A percentile compares a stretch with the other conserved stretches of the same genome.
phyloP scores from a whole-genome alignment of 225 moss, liverwort and hornwort species.

The Marchantia polymorpha region DNA sequence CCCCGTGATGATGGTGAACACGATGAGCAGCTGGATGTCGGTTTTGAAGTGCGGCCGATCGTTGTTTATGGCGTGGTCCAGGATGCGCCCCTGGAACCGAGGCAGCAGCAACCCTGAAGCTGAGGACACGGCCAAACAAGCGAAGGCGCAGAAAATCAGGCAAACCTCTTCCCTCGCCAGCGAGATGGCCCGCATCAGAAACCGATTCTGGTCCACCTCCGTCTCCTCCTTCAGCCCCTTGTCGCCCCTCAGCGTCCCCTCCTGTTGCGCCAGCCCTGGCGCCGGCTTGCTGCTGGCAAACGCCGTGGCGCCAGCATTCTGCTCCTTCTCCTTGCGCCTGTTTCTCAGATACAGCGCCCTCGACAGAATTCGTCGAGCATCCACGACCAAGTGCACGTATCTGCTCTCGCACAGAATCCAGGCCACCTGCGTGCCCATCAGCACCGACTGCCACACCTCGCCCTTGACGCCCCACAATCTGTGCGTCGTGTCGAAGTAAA shows the following conservation, averaged over 20 bases:
- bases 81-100: conserved; percentile 76
- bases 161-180: conserved; percentile 68
- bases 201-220: conserved; percentile 79
- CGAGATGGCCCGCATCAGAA: conserved; percentile 76
- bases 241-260: conserved; percentile 87
- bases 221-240: conserved; percentile 78
- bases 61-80: conserved; percentile 87
- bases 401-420: conserved; percentile 93
- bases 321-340: conserved; percentile 20
- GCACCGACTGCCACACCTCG: conserved; percentile 83
- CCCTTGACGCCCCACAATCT: conserved; percentile 61
- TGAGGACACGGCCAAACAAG: conserved; percentile 43
- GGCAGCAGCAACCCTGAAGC: conserved; percentile 43
- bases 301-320: background rate
- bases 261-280: conserved; percentile 35
- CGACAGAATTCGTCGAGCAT: conserved; percentile 72
- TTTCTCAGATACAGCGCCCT: conserved; percentile 70
- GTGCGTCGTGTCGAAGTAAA: conserved; percentile 76
- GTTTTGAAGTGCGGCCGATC: conserved; percentile 62
- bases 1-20: conserved; percentile 84
- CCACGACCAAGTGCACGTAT: conserved; percentile 67
- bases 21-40: conserved; percentile 75
- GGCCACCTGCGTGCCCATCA: conserved; percentile 84
- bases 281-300: background rate
- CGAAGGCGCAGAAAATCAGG: conserved; percentile 64